Conservation (phyloP, 1,284 basidiomycete species). For the Leucocoprinus gongylophorus region DNA sequence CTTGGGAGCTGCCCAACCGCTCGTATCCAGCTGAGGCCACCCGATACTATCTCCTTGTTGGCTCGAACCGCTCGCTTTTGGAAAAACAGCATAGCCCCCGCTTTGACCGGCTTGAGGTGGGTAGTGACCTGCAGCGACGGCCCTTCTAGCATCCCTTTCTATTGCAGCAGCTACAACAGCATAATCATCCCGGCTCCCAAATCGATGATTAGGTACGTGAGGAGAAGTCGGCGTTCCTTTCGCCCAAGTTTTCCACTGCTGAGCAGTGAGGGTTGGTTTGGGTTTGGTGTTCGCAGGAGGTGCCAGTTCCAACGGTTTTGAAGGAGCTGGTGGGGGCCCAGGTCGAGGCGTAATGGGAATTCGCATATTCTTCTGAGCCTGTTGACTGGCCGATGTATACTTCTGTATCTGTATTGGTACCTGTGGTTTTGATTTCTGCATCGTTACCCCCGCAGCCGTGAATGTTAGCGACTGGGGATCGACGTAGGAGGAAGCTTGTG, state of each 20-base stretch:
- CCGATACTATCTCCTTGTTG: slow-evolving; percentile 3
- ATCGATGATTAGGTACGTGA: background rate
- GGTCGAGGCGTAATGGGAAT: slow-evolving; percentile 12
- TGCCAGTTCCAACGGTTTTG: slow-evolving; percentile 9
- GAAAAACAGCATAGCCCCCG: background rate
- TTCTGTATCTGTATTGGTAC: slow-evolving; percentile 5
- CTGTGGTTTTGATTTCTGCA: slow-evolving; percentile 10
- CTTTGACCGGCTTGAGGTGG: background rate
- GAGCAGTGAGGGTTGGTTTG: background rate
- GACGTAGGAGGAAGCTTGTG: slow-evolving; percentile 7
- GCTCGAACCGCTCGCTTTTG: background rate
- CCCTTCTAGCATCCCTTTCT: slow-evolving; percentile 2
- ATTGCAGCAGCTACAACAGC: slow-evolving; percentile 8
- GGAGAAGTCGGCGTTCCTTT: background rate
- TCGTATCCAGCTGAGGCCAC: slow-evolving; percentile 11
- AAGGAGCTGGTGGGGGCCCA: background rate
- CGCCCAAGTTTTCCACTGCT: slow-evolving; percentile 8
- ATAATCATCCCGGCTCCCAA: slow-evolving; percentile 9
- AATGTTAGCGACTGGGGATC: slow-evolving; percentile 17
- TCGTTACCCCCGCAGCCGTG: slow-evolving; percentile 18
- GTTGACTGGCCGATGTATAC: slow-evolving; percentile 23
- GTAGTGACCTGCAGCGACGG: slow-evolving; percentile 2
- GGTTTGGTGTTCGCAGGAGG: slow-evolving; percentile 6
- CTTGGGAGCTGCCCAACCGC: slow-evolving; percentile 1
- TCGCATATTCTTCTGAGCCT: slow-evolving; percentile 16